These are phyloP conservation scores for Cryptococcus depauperatus DNA, from an alignment of 1,284 basidiomycete genomes.

Conservation along the genomic window DNA sequence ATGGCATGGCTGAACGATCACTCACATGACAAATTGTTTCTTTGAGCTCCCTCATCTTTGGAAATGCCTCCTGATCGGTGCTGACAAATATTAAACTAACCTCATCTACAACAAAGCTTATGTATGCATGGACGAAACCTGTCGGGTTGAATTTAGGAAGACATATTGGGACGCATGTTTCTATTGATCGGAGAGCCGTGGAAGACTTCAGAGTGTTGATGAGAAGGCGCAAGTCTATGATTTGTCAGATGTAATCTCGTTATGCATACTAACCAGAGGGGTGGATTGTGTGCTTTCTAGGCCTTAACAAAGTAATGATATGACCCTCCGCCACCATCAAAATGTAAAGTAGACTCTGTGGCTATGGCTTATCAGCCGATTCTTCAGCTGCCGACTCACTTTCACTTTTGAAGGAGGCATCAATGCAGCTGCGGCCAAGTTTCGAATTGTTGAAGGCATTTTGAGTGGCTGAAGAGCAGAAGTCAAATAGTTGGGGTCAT, in stretches of 20 bases:
- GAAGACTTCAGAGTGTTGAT: constrained; percentile 63
- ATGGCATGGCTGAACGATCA: too few relatives aligned
- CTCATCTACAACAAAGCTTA: constrained; percentile 56
- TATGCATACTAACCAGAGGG: constrained; percentile 60
- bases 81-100: constrained; percentile 47
- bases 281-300: constrained; percentile 88
- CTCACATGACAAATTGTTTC: too few relatives aligned
- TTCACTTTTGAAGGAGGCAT: constrained; percentile 72
- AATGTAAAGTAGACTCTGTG: constrained; percentile 86
- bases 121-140: constrained; percentile 87
- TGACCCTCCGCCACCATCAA: constrained; percentile 69
- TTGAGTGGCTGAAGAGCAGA: constrained; percentile 74
- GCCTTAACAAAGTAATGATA: constrained; percentile 80
- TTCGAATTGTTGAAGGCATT: constrained; percentile 60
- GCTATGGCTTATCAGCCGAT: too few relatives aligned
- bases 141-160: constrained; percentile 87
- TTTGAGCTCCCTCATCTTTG: constrained; percentile 57
- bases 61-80: constrained; percentile 46
- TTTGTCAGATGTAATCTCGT: background rate
- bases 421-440: constrained; percentile 64
- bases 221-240: constrained; percentile 71
- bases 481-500: constrained; percentile 69
- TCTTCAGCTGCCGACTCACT: too few relatives aligned
- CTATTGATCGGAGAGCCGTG: constrained; percentile 62
- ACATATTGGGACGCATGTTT: constrained; percentile 91